A percentile compares a stretch with the other conserved stretches of the same genome.
phyloP scores from a whole-genome alignment of 1,139 yeast genomes.

The Yamadazyma friedrichii region DNA sequence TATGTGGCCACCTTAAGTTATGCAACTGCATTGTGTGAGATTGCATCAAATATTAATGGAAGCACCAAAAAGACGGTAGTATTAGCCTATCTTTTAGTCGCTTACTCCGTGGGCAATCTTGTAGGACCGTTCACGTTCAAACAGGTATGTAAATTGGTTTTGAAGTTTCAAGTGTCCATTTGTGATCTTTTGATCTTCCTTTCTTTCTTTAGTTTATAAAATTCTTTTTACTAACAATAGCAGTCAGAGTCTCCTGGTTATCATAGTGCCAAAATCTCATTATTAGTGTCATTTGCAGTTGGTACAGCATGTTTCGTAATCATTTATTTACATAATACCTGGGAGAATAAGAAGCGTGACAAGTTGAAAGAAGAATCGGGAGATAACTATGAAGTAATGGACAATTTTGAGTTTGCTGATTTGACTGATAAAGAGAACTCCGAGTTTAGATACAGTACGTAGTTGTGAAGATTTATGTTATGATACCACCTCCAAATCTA shows the following conservation, averaged over 20 bases:
- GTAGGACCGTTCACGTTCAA: conserved; percentile 72
- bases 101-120: conserved; percentile 64
- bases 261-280: conserved; percentile 39
- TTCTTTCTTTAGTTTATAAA: too few species aligned
- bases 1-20: conserved; percentile 7
- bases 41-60: conserved; percentile 19
- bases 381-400: conserved; percentile 16
- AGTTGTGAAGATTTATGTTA: background rate
- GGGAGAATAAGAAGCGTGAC: conserved; percentile 13
- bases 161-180: conserved; percentile 1
- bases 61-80: conserved; percentile 21
- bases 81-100: conserved; percentile 38
- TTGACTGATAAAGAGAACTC: conserved; percentile 62
- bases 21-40: conserved; percentile 11
- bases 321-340: conserved; percentile 5
- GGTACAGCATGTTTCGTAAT: conserved; percentile 6
- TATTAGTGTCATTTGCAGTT: conserved; percentile 13
- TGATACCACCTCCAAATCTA: too few species aligned
- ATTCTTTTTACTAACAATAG: conserved; percentile 20
- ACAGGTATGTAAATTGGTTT: conserved; percentile 8
- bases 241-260: conserved; percentile 51
- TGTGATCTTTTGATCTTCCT: too few species aligned
- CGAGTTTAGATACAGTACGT: conserved; percentile 10
- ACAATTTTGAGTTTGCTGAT: conserved; percentile 57
- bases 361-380: conserved; percentile 10